Percentiles rank a stretch among this genome's conserved stretches.
Conservation (phyloP, 441 rosid genomes). For the Gossypium armourianum region DNA sequence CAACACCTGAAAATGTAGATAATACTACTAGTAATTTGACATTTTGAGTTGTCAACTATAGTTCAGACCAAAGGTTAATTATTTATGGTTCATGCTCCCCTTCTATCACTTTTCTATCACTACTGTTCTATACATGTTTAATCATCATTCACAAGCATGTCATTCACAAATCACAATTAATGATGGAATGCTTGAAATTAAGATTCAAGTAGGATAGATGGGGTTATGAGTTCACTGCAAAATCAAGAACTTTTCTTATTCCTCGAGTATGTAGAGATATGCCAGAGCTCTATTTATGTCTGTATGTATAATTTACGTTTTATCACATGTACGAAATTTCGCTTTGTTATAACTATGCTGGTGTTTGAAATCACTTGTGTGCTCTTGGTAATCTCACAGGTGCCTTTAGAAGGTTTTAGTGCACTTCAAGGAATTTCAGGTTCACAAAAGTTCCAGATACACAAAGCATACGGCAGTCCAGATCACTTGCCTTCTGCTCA, state of each 20-base stretch:
- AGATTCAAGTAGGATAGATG: not conserved
- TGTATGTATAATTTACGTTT: not conserved
- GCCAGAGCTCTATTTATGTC: not conserved
- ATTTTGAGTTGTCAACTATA: not conserved
- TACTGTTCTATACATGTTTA: not conserved
- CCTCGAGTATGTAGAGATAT: not conserved
- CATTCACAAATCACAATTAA: not conserved
- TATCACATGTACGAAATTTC: not conserved
- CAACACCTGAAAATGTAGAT: not conserved
- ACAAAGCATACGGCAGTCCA: slow-evolving; percentile 85
- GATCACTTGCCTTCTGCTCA: slow-evolving; percentile 91
- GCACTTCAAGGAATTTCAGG: slow-evolving; percentile 96
- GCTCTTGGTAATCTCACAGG: slow-evolving; percentile 33
- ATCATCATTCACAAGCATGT: not conserved
- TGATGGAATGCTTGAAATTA: not conserved
- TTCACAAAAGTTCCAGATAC: slow-evolving; percentile 84
- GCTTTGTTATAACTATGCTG: not conserved
- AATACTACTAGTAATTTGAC: not conserved
- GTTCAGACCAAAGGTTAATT: not conserved
- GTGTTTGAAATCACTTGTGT: not conserved
- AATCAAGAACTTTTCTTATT: not conserved
- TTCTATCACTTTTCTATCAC: not conserved
- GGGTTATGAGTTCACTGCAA: not conserved
- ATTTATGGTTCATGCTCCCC: not conserved
- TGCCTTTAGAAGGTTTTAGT: slow-evolving; percentile 56